A percentile compares a stretch with the other conserved stretches of the same genome.
These are phyloP conservation scores for Russula compacta DNA, from an alignment of 768 basidiomycete genomes.

Conservation along the genomic window DNA sequence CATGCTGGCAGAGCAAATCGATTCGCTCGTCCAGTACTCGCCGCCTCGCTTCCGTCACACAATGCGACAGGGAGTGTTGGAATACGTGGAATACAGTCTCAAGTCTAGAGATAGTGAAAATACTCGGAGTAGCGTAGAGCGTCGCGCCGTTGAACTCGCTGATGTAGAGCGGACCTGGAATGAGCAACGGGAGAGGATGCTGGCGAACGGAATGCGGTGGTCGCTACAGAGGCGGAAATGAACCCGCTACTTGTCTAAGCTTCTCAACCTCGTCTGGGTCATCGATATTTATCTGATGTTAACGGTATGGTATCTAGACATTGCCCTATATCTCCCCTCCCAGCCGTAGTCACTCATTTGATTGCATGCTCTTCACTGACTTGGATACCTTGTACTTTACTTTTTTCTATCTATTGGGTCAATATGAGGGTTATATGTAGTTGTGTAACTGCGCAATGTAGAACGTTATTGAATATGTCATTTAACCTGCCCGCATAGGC, in stretches of 20 bases:
- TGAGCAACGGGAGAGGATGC: background rate
- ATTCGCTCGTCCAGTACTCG: conserved; percentile 1
- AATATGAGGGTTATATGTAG: background rate
- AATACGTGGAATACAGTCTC: conserved; percentile 5
- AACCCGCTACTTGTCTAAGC: background rate
- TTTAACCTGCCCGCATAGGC: no score
- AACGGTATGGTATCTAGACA: no score
- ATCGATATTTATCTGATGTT: background rate
- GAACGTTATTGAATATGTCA: background rate
- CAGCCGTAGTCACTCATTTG: background rate
- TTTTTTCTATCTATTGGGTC: background rate
- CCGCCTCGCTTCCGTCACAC: background rate
- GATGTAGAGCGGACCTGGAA: background rate
- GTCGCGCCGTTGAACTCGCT: background rate
- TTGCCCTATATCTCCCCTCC: no score
- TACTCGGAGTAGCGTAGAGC: background rate
- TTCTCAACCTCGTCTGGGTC: background rate
- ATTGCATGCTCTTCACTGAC: no score
- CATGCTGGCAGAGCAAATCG: conserved; percentile 1
- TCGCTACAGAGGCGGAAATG: background rate
- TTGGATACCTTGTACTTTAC: background rate
- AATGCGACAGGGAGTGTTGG: background rate
- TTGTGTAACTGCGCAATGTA: background rate
- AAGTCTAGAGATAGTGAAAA: background rate
- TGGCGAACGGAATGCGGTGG: background rate